phyloP scores from a whole-genome alignment of 139 green algal species.

The Desmodesmus armatus region DNA sequence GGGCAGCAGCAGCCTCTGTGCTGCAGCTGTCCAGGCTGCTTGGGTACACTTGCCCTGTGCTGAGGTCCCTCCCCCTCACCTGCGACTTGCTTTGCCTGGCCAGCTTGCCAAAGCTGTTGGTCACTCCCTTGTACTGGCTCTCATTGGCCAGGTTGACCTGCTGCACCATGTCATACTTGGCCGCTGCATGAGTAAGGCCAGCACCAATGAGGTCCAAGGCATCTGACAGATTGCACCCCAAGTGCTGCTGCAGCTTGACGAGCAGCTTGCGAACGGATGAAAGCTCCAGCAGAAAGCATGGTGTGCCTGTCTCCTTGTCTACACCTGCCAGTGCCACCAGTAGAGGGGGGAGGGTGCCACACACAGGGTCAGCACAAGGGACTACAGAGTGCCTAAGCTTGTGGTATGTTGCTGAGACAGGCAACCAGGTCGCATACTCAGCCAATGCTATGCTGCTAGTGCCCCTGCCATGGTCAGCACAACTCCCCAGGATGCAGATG shows the following conservation, averaged over 20 bases:
- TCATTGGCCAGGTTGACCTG: not conserved
- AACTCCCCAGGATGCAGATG: slow-evolving; percentile 1
- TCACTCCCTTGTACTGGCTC: not conserved
- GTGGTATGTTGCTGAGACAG: too few species aligned
- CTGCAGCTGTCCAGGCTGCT: not conserved
- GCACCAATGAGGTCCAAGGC: not conserved
- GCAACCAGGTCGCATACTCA: too few species aligned
- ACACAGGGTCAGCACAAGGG: not conserved
- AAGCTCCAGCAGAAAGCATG: not conserved
- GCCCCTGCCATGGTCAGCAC: too few species aligned
- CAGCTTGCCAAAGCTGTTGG: not conserved
- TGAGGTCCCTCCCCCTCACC: not conserved
- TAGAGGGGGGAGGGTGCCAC: too few species aligned
- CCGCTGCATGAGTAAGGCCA: not conserved
- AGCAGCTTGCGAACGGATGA: not conserved
- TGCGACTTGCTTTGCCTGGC: slow-evolving; percentile 25
- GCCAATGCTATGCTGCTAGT: too few species aligned
- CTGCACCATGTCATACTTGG: not conserved
- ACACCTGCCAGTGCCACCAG: not conserved
- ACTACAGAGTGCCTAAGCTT: not conserved
- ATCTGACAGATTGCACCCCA: not conserved
- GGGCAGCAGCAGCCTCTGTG: not conserved
- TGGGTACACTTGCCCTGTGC: not conserved
- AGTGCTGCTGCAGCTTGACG: not conserved
- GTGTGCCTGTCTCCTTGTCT: slow-evolving; percentile 20